Evolutionary conservation across 2,329 filamentous ascomycete species (phyloP).

Genomic region (Colletotrichum horii): DNA sequence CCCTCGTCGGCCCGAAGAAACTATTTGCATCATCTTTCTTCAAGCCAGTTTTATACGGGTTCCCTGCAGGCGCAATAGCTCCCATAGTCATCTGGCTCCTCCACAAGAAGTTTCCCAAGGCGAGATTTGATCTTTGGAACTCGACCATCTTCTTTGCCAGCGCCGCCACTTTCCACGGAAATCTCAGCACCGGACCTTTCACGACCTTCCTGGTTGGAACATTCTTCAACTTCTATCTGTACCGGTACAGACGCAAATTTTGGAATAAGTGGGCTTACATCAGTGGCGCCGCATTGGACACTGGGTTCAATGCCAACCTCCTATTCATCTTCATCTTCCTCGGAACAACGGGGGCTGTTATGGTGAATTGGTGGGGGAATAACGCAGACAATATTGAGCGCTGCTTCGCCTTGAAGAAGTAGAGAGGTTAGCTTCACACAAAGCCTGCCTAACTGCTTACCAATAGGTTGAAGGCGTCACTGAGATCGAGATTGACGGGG

Average conservation of each 20-base stretch:
- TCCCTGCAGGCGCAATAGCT: slow-evolving; percentile 52
- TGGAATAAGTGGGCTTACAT: slow-evolving; percentile 68
- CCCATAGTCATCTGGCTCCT: slow-evolving; percentile 55
- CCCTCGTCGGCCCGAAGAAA: slow-evolving; percentile 50
- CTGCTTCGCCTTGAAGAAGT: slow-evolving; percentile 55
- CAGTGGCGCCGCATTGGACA: slow-evolving; percentile 65
- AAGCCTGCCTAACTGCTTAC: not conserved
- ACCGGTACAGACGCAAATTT: slow-evolving; percentile 57
- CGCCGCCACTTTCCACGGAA: slow-evolving; percentile 62
- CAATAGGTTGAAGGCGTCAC: not conserved
- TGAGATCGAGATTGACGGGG: not conserved
- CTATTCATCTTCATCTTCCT: slow-evolving; percentile 65
- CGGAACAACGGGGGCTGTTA: slow-evolving; percentile 58
- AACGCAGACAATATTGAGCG: slow-evolving; percentile 59
- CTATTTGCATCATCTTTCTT: slow-evolving; percentile 55
- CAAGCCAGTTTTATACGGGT: slow-evolving; percentile 55
- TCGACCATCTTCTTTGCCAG: slow-evolving; percentile 66
- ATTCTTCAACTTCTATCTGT: slow-evolving; percentile 64
- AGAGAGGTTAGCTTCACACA: not conserved
- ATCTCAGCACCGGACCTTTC: slow-evolving; percentile 64
- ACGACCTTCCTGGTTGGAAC: slow-evolving; percentile 64
- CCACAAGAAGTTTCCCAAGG: slow-evolving; percentile 56
- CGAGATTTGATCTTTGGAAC: slow-evolving; percentile 63
- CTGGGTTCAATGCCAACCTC: slow-evolving; percentile 67
- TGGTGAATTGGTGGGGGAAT: slow-evolving; percentile 71